These are phyloP conservation scores for Solanum neorickii DNA, from an alignment of 257 asterid species.

Conservation along the genomic window DNA sequence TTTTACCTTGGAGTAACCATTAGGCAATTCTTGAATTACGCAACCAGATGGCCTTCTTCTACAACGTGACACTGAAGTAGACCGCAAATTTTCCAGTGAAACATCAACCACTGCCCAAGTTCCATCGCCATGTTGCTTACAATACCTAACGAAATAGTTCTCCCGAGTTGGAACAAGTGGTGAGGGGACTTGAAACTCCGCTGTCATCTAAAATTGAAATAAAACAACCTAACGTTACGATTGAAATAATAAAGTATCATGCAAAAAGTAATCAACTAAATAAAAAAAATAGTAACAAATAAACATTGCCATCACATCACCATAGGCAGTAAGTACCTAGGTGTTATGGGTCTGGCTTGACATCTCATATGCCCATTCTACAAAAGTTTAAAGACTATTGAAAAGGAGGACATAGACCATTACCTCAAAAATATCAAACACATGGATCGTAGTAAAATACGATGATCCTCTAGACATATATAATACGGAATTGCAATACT, in stretches of 20 bases:
- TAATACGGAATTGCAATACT: too few species aligned
- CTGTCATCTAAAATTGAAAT: constrained; percentile 27
- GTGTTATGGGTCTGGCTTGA: neutral
- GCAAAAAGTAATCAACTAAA: too few species aligned
- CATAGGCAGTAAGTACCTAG: neutral
- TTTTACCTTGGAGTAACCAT: constrained; percentile 49
- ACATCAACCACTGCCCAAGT: constrained; percentile 58
- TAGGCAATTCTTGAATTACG: constrained; percentile 45
- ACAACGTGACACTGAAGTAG: constrained; percentile 20
- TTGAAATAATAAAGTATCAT: neutral
- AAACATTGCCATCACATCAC: neutral
- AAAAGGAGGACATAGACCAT: neutral
- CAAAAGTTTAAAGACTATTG: neutral
- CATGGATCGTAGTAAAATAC: neutral
- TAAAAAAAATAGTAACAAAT: neutral
- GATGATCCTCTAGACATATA: neutral
- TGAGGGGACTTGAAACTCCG: constrained; percentile 54
- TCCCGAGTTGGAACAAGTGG: constrained; percentile 49
- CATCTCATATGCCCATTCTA: neutral
- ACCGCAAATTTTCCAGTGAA: constrained; percentile 35
- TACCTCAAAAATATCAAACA: neutral
- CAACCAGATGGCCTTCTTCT: constrained; percentile 58
- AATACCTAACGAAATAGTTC: constrained; percentile 35
- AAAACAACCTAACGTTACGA: neutral
- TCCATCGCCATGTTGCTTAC: constrained; percentile 37